Percentiles rank a stretch among this genome's conserved stretches.
Evolutionary conservation across 1,284 basidiomycete genomes (phyloP).

Genomic region (Cutaneotrichosporon sp.): DNA sequence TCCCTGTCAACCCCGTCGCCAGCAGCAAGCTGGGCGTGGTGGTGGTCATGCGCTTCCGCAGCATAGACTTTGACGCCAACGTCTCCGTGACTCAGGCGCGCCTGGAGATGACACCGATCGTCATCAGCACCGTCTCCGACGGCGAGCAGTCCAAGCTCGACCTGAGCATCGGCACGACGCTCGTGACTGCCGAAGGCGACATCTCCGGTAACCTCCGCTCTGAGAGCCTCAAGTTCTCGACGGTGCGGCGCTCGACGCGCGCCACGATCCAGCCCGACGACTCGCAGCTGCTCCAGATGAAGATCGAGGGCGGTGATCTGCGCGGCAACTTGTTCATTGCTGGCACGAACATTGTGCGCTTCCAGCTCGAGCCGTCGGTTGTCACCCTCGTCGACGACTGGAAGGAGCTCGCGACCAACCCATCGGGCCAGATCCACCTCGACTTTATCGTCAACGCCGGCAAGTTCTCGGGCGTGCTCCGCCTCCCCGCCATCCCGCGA

Average conservation of each 20-base stretch:
- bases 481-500: conserved; percentile 58
- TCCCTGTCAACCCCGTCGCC: neutral
- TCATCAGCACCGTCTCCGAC: conserved; percentile 42
- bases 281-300: conserved; percentile 67
- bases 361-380: conserved; percentile 77
- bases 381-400: conserved; percentile 81
- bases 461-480: conserved; percentile 68
- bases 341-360: conserved; percentile 71
- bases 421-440: conserved; percentile 66
- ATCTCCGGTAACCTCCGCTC: conserved; percentile 70
- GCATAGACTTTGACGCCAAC: conserved; percentile 70
- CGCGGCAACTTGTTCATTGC: conserved; percentile 72
- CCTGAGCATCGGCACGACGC: conserved; percentile 65
- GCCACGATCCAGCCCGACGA: conserved; percentile 36
- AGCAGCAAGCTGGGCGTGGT: conserved; percentile 31
- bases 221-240: conserved; percentile 73
- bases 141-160: conserved; percentile 57
- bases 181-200: conserved; percentile 68
- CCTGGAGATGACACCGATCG: conserved; percentile 63
- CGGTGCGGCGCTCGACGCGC: conserved; percentile 61
- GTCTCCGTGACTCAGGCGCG: conserved; percentile 63
- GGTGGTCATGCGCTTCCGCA: conserved; percentile 68
- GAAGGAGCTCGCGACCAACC: conserved; percentile 60
- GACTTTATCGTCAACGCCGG: conserved; percentile 74
- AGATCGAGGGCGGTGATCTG: conserved; percentile 72